These are phyloP conservation scores for Trypanosoma boissoni DNA, from an alignment of 208 protist genomes.

Conservation along the genomic window DNA sequence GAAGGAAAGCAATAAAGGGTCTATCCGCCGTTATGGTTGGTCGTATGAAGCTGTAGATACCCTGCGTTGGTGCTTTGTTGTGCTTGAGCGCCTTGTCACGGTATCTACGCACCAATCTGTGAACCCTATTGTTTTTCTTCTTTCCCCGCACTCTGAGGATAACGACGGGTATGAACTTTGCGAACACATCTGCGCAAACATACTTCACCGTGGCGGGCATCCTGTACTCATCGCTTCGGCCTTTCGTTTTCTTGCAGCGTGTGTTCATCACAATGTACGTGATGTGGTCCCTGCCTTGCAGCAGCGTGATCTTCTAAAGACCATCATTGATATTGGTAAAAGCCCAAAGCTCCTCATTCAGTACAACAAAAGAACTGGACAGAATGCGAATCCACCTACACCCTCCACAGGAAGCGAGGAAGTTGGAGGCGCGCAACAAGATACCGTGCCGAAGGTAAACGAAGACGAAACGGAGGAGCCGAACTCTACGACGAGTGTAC, in stretches of 20 bases:
- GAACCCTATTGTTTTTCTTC: conserved; percentile 58
- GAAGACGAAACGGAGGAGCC: conserved; percentile 8
- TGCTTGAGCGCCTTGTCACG: conserved; percentile 43
- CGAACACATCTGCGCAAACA: conserved; percentile 20
- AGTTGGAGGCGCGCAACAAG: neutral
- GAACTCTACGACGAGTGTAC: neutral
- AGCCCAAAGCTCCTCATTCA: conserved; percentile 19
- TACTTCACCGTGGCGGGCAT: conserved; percentile 57
- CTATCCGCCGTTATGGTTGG: conserved; percentile 17
- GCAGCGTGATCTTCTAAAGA: conserved; percentile 73
- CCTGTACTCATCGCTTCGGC: conserved; percentile 51
- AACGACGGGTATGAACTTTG: conserved; percentile 27
- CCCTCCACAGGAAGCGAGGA: neutral
- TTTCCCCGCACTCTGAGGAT: conserved; percentile 38
- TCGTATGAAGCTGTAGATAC: conserved; percentile 46
- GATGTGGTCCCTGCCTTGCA: conserved; percentile 78
- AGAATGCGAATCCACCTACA: neutral
- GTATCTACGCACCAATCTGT: conserved; percentile 37
- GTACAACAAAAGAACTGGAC: conserved; percentile 4
- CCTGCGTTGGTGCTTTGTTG: conserved; percentile 45
- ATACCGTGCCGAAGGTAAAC: neutral
- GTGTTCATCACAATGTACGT: conserved; percentile 78
- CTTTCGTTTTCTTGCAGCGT: conserved; percentile 57
- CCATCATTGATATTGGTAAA: conserved; percentile 43
- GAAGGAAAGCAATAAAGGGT: conserved; percentile 1